Evolutionary conservation across 2,329 filamentous ascomycete species (phyloP).

Genomic region (Trichoderma sp.): DNA sequence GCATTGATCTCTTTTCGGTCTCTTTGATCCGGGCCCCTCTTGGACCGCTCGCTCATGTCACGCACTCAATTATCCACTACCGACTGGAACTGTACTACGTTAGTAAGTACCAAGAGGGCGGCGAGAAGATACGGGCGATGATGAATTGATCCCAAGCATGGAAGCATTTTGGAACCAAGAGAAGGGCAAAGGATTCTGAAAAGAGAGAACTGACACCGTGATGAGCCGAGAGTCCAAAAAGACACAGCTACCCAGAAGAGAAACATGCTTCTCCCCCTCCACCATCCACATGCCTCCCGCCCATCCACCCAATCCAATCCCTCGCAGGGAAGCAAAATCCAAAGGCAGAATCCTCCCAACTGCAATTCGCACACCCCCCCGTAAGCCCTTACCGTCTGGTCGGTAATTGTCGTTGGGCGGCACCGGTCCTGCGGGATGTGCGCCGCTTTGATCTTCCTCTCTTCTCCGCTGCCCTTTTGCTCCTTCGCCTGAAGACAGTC

Average conservation of each 20-base stretch:
- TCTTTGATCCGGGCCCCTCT: not conserved
- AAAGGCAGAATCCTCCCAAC: not conserved
- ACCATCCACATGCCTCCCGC: not conserved
- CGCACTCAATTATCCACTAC: not conserved
- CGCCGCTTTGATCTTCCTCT: not conserved
- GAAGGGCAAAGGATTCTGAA: not conserved
- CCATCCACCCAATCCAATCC: no score
- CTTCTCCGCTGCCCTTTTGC: no score
- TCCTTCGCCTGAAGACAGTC: not conserved
- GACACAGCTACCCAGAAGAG: no score
- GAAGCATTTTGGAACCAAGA: no score
- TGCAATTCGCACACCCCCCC: not conserved
- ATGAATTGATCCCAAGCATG: no score
- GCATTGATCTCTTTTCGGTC: not conserved
- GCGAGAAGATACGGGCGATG: no score
- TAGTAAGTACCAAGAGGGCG: no score
- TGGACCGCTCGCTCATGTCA: slow-evolving; percentile 1
- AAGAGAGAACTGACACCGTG: not conserved
- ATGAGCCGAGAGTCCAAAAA: not conserved
- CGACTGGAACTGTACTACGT: no score
- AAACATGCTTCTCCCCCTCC: not conserved
- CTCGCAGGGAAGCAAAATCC: not conserved
- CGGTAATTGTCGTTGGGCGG: slow-evolving; percentile 6
- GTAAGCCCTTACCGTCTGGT: slow-evolving; percentile 14
- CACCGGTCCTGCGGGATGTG: not conserved